Conservation (phyloP, 2,329 filamentous ascomycete genomes). For the Geosmithia morbida region DNA sequence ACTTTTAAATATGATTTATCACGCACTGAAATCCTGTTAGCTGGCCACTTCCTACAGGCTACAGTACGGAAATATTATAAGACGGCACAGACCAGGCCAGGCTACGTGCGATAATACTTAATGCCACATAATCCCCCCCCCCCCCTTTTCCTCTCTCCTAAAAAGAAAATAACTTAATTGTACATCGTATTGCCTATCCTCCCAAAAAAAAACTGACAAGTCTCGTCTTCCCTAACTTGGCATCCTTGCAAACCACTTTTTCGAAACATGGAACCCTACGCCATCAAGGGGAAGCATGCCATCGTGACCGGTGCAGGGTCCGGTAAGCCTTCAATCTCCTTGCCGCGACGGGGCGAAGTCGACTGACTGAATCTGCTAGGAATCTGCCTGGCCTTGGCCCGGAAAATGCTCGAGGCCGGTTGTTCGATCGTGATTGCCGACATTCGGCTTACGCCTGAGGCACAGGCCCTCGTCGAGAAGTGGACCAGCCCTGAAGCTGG, state of each 20-base stretch:
- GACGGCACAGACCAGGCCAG: not conserved
- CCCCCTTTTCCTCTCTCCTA: no score
- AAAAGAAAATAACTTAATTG: no score
- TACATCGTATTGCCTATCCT: no score
- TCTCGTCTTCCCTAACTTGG: no score
- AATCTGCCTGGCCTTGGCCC: slow-evolving; percentile 8
- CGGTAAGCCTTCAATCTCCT: slow-evolving; percentile 1
- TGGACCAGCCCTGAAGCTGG: slow-evolving; percentile 3
- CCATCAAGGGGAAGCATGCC: slow-evolving; percentile 5
- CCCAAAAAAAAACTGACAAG: not conserved
- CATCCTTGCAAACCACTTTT: not conserved
- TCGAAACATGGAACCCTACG: slow-evolving; percentile 3
- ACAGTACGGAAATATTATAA: no score
- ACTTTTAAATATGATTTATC: no score
- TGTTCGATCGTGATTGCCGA: slow-evolving; percentile 13
- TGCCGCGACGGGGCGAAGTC: no score
- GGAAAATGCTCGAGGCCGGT: slow-evolving; percentile 9
- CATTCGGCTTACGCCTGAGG: slow-evolving; percentile 8
- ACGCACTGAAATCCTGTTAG: no score
- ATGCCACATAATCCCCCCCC: not conserved
- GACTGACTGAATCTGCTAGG: slow-evolving; percentile 4
- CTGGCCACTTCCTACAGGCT: no score
- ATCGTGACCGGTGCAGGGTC: slow-evolving; percentile 5
- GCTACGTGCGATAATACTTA: not conserved
- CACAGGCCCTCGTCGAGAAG: slow-evolving; percentile 6